Evolutionary conservation across 2,329 filamentous ascomycete species (phyloP), one percentile per base, ranked within the genome.

Genomic region (Aureobasidium uvarum): DNA sequence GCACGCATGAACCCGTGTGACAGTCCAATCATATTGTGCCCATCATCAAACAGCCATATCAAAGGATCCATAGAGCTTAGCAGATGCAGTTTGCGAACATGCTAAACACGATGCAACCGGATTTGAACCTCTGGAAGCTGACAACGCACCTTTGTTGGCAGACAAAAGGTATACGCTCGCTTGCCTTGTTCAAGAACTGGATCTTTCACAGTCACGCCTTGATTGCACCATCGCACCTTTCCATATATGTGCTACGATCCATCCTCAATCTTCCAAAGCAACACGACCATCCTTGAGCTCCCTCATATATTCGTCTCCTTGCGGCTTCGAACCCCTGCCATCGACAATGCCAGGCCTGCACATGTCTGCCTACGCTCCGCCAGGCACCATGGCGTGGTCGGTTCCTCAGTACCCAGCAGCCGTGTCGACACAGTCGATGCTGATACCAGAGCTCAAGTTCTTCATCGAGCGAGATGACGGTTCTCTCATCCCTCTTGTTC

Each of bases 401-500:
- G 33, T 10, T 10, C 33, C 58, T 39, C 58, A 39, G 6, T 51
- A 62, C n/a, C 33, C 45, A 50, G 14, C 45, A 18, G 39, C 36
- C 8, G 31, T 41, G 14, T 8, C 36, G 33, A 28, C 43, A 51
- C 43, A 51, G 20, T 39, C 23, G 11, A 51, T n/a, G 20, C 23
- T 45, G 11, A 36, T 7, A 3, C 60, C 60, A 54, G 38, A 7
- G 5, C 43, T 54, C 31, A 41, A 59, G 48, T 78, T 74, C 69
- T 79, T 77, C 69, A 74, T 81, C 63, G 70, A 76, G 55, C 77
- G 78, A 28, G 69, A 68, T 33, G 72, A 72, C 39, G 73, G 74
- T 14, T 66, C 69, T 10, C 70, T 77, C 58, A 74, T 80, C 0
- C 78, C 79, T 5, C 70, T 81, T 4, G 71, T 81, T 16, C 76